Base-by-base conservation (phyloP, 768 basidiomycete genomes). In the Tricholoma sp. region DNA sequence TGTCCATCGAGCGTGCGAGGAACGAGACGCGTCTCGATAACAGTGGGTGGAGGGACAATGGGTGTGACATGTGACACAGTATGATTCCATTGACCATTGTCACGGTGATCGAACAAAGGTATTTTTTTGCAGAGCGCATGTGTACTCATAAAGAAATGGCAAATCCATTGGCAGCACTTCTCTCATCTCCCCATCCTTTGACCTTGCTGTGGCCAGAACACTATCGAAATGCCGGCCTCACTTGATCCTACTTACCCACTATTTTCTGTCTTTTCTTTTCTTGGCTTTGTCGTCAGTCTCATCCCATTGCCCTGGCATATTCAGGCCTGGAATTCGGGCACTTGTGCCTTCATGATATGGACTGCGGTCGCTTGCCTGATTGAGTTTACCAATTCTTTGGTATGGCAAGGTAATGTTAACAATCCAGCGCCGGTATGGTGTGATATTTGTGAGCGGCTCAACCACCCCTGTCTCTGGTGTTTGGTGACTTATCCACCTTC, bases 221-320 rank as follows among this genome's bases (percentile, higher is more conserved):
- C 0, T 9, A 31, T 18, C 5, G 20, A 39, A 44, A 42, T 45
- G 36, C 36, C 41, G 18, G 7, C 8, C 15, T 52, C 52, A 4
- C 17, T 20, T 18, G 69, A 73, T 54, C 63, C 65, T 0, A 68
- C 68, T 1, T 73, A 69, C 51, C 72, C 71, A 12, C 57, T 79
- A 2, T 79, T 74, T 60, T 67, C 76, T 4, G 52, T 66, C 10
- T 64, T 70, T 49, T 63, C 80, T 17, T 82, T 82, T 52, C 42
- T 79, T 4, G 74, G 77, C 2, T 78, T 81, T 57, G 4, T 82
- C 15, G 58, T 80, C 1, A 72, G 68, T 6, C 58, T 77, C 29
- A 73, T 84, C 8, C 81, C 84, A 6, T 64, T 81, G 2, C 75
- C 79, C 28, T 81, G 80, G 77, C 85, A 86, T 58, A 62, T 80